Conservation (phyloP, 495 filamentous ascomycete species). For the Penicillium salamii region DNA sequence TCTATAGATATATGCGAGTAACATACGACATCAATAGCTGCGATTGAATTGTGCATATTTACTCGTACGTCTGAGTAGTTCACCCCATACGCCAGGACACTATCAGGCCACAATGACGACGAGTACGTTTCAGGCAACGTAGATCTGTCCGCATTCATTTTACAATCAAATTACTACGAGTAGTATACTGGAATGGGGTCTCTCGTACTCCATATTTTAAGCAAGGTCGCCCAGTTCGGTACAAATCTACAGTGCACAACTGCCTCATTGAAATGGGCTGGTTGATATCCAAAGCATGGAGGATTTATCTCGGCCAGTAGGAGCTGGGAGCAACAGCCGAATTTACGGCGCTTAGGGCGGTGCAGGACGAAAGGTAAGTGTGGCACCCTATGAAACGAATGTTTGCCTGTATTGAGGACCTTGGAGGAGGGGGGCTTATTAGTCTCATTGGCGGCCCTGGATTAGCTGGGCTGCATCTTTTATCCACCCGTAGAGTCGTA, state of each 20-base stretch:
- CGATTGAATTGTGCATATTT: too few relatives aligned
- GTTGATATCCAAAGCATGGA: too few relatives aligned
- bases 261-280: too few relatives aligned
- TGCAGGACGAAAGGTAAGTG: constrained; percentile 6
- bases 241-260: too few relatives aligned
- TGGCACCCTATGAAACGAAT: constrained; percentile 21
- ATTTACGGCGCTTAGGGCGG: constrained; percentile 28
- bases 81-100: too few relatives aligned
- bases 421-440: constrained; percentile 23
- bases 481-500: background rate
- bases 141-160: constrained; percentile 2
- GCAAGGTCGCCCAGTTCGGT: too few relatives aligned
- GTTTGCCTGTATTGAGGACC: constrained; percentile 21
- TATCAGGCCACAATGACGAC: constrained; percentile 9
- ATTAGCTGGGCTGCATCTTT: constrained; percentile 9
- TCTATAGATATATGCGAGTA: too few relatives aligned
- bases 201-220: too few relatives aligned
- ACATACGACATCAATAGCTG: background rate
- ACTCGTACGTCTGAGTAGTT: too few relatives aligned
- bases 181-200: background rate
- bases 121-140: constrained; percentile 6
- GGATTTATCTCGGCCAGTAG: too few relatives aligned
- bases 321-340: background rate
- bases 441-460: constrained; percentile 21
- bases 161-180: too few relatives aligned